phyloP scores from a whole-genome alignment of 352 stramenopile species.

The Pseudoperonospora humuli region DNA sequence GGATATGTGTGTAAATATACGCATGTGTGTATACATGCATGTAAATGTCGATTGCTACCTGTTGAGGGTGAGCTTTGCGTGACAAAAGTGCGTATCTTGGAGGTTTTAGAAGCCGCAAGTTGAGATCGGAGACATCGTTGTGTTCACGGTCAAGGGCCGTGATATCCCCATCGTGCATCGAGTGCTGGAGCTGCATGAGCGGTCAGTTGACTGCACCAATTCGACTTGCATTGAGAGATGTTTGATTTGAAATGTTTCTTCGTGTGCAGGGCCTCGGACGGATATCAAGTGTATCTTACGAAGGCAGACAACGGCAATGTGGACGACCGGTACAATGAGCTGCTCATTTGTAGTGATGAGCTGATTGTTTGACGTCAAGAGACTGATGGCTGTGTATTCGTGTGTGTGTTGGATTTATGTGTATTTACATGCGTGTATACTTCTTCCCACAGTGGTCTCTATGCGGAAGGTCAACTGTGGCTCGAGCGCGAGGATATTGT shows the following conservation, averaged over 20 bases:
- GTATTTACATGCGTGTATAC: background rate
- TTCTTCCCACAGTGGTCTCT: constrained; percentile 74
- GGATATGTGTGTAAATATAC: no score
- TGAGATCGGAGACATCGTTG: constrained; percentile 88
- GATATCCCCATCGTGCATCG: constrained; percentile 99
- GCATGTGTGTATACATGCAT: no score
- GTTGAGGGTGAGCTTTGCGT: background rate
- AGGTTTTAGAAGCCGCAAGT: constrained; percentile 58
- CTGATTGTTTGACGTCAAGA: background rate
- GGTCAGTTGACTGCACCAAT: constrained; percentile 27
- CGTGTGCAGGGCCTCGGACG: constrained; percentile 67
- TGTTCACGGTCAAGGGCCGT: constrained; percentile 96
- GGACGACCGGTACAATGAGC: constrained; percentile 83
- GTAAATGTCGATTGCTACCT: no score
- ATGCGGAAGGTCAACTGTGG: constrained; percentile 97
- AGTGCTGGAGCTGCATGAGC: constrained; percentile 95
- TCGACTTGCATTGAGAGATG: no score
- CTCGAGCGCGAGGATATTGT: constrained; percentile 97
- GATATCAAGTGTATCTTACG: constrained; percentile 93
- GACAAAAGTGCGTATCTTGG: background rate
- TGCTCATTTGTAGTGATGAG: background rate
- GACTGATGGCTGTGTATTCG: constrained; percentile 1
- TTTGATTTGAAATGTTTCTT: no score
- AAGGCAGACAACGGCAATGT: constrained; percentile 99
- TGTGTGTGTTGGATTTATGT: background rate